Conservation (phyloP, 805 yeast species). For the Kluyveromyces dobzhanskii region DNA sequence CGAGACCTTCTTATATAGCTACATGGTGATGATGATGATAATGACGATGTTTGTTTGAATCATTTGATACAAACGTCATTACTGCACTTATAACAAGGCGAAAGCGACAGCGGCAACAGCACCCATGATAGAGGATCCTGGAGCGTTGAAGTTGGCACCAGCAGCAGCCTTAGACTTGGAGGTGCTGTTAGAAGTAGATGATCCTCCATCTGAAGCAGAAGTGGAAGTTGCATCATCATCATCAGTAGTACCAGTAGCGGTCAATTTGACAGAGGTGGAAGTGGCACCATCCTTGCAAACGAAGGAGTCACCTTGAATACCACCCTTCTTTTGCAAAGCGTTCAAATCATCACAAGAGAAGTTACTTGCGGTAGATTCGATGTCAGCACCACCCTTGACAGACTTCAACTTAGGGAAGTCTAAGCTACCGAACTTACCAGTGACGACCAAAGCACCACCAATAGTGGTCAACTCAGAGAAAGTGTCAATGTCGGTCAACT, state of each 20-base stretch:
- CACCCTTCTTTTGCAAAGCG: slow-evolving; percentile 64
- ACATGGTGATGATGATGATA: too few species aligned
- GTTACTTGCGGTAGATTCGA: slow-evolving; percentile 61
- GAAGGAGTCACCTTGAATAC: slow-evolving; percentile 85
- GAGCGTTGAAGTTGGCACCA: slow-evolving; percentile 26
- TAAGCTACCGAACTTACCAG: slow-evolving; percentile 77
- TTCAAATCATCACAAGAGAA: slow-evolving; percentile 77
- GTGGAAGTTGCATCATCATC: slow-evolving; percentile 23
- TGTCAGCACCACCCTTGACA: slow-evolving; percentile 87
- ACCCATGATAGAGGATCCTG: slow-evolving; percentile 39
- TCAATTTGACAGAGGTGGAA: slow-evolving; percentile 36
- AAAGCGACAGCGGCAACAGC: slow-evolving; percentile 42
- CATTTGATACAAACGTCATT: background rate
- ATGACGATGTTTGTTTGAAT: too few species aligned
- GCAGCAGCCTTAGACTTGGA: slow-evolving; percentile 18
- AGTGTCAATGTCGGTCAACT: slow-evolving; percentile 56
- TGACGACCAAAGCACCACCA: slow-evolving; percentile 80
- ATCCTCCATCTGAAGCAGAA: slow-evolving; percentile 29
- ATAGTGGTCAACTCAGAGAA: slow-evolving; percentile 66
- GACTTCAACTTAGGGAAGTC: slow-evolving; percentile 62
- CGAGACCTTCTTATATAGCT: too few species aligned
- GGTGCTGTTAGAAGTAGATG: slow-evolving; percentile 14
- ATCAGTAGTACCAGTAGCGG: slow-evolving; percentile 23
- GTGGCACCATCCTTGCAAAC: slow-evolving; percentile 58
- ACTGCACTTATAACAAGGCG: slow-evolving; percentile 38